phyloP scores from a whole-genome alignment of 2,329 filamentous ascomycete species.

The Metarhizium humberi region DNA sequence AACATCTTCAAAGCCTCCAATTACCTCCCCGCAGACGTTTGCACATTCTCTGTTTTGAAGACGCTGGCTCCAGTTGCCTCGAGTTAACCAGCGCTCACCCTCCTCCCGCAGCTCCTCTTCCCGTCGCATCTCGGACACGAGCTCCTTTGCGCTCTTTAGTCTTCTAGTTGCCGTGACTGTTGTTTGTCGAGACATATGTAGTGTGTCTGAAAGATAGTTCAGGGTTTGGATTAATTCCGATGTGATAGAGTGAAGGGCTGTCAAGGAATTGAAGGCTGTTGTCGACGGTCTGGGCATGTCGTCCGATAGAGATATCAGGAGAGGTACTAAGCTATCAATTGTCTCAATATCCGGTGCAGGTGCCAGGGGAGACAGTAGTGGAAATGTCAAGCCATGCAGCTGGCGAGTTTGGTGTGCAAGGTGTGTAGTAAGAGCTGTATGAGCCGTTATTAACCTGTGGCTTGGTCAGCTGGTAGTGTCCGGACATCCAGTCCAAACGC shows the following conservation, averaged over 20 bases:
- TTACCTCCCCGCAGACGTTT: slow-evolving; percentile 74
- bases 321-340: slow-evolving; percentile 59
- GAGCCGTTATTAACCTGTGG: slow-evolving; percentile 63
- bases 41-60: slow-evolving; percentile 73
- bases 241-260: slow-evolving; percentile 60
- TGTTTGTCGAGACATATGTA: slow-evolving; percentile 90
- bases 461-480: neutral
- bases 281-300: slow-evolving; percentile 58
- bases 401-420: slow-evolving; percentile 66
- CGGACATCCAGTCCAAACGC: neutral
- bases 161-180: slow-evolving; percentile 73
- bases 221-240: slow-evolving; percentile 69
- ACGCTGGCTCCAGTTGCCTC: slow-evolving; percentile 74
- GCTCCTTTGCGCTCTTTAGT: slow-evolving; percentile 71
- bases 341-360: slow-evolving; percentile 53
- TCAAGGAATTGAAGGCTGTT: slow-evolving; percentile 54
- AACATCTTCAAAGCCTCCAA: slow-evolving; percentile 85
- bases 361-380: slow-evolving; percentile 59
- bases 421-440: slow-evolving; percentile 66
- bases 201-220: slow-evolving; percentile 77
- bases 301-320: slow-evolving; percentile 55
- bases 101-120: slow-evolving; percentile 79
- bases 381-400: slow-evolving; percentile 64
- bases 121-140: slow-evolving; percentile 73
- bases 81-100: slow-evolving; percentile 71